Percentiles rank a stretch among this genome's conserved stretches.
These are phyloP conservation scores for Hypomyces perniciosus DNA, from an alignment of 2,329 filamentous ascomycete genomes.

Conservation along the genomic window DNA sequence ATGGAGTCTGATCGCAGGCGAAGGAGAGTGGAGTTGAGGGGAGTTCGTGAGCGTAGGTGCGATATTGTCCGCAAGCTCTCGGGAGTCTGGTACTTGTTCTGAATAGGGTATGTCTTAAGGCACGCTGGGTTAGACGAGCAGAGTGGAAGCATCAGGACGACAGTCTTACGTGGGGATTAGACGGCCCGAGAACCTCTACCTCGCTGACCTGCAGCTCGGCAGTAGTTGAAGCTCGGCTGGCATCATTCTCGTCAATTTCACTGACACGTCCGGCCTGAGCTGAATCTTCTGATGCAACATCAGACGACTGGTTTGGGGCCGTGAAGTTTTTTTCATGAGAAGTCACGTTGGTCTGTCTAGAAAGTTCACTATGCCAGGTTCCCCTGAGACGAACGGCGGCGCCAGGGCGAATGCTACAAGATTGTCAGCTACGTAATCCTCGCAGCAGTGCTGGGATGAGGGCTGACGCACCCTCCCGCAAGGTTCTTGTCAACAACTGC, in stretches of 20 bases:
- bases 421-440: constrained; percentile 9
- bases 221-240: constrained; percentile 2
- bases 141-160: not conserved
- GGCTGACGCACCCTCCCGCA: constrained; percentile 59
- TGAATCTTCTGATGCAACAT: constrained; percentile 1
- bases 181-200: constrained; percentile 66
- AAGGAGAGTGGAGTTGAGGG: constrained; percentile 72
- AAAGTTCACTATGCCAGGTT: constrained; percentile 50
- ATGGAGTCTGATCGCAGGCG: constrained; percentile 78
- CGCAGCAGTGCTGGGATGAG: not conserved
- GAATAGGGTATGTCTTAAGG: constrained; percentile 75
- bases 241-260: not conserved
- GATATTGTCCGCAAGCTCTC: constrained; percentile 86
- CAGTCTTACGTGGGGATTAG: constrained; percentile 67
- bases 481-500: constrained; percentile 68
- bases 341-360: constrained; percentile 8
- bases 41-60: constrained; percentile 77
- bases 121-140: constrained; percentile 14
- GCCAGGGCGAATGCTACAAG: constrained; percentile 68
- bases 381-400: constrained; percentile 73
- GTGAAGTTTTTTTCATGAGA: not conserved
- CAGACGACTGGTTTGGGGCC: constrained; percentile 6
- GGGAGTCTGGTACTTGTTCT: constrained; percentile 90
- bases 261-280: not conserved
- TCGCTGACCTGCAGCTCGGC: constrained; percentile 68